Evolutionary conservation across 768 basidiomycete genomes (phyloP).

Genomic region (Boletus sp.): DNA sequence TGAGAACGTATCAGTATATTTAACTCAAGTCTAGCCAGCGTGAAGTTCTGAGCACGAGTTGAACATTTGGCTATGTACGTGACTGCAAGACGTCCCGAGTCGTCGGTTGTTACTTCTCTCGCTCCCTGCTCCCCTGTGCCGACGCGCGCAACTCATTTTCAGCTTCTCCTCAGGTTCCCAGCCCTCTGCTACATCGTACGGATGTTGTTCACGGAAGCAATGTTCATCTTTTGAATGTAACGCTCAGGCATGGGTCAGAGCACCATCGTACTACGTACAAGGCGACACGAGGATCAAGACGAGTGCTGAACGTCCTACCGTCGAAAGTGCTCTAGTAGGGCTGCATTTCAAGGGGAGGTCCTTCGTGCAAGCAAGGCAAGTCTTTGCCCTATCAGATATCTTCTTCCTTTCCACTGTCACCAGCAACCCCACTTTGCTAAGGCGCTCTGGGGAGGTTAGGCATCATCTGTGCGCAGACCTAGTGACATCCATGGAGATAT

Average conservation of each 20-base stretch:
- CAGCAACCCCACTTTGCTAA: not conserved
- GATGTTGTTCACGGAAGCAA: not conserved
- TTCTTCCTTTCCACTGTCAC: not conserved
- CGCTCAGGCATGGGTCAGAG: not conserved
- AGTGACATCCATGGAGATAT: not conserved
- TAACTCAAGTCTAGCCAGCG: not conserved
- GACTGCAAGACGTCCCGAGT: too few species aligned
- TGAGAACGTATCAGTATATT: not conserved
- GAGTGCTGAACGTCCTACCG: not conserved
- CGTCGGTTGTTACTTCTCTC: too few species aligned
- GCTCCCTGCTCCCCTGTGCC: too few species aligned
- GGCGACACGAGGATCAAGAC: not conserved
- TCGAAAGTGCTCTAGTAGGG: not conserved
- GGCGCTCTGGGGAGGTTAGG: not conserved
- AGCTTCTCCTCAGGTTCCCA: too few species aligned
- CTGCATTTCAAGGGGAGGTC: not conserved
- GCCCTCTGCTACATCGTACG: too few species aligned
- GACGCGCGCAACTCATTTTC: too few species aligned
- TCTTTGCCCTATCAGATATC: not conserved
- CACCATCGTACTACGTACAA: not conserved
- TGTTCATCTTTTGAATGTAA: not conserved
- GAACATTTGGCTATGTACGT: too few species aligned
- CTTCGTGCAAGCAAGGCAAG: not conserved
- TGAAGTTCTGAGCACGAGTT: too few species aligned
- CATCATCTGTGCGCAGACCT: not conserved